phyloP scores from a whole-genome alignment of 177 flowering plant genomes.

The Vitis hybrid region DNA sequence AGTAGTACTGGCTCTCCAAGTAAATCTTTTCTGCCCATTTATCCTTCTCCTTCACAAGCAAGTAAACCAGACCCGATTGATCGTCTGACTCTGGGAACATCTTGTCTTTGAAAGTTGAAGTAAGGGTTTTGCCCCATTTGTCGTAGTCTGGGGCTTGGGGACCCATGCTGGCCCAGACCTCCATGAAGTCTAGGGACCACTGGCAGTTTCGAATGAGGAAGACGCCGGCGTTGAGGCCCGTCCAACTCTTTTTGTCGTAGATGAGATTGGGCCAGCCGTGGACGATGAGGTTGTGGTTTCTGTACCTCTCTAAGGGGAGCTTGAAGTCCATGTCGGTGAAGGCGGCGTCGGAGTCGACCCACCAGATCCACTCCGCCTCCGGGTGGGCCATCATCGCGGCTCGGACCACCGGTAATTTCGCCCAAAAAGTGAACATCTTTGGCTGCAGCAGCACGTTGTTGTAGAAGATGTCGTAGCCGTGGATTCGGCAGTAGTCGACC shows the following conservation, averaged over 20 bases:
- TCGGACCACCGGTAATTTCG: conserved; percentile 59
- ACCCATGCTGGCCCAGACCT: conserved; percentile 76
- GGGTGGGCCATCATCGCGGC: conserved; percentile 88
- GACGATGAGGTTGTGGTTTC: conserved; percentile 52
- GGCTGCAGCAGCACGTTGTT: conserved; percentile 66
- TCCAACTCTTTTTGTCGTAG: conserved; percentile 60
- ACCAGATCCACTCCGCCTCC: conserved; percentile 89
- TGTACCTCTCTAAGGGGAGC: conserved; percentile 57
- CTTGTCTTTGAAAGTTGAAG: conserved; percentile 52
- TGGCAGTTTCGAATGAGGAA: conserved; percentile 82
- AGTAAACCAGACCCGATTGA: conserved; percentile 66
- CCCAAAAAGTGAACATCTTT: conserved; percentile 67
- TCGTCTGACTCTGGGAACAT: conserved; percentile 68
- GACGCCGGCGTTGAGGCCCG: conserved; percentile 69
- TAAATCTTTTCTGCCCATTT: conserved; percentile 57
- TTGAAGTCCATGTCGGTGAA: conserved; percentile 84
- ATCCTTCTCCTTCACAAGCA: conserved; percentile 43
- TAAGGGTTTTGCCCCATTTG: conserved; percentile 56
- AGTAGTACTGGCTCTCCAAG: conserved; percentile 61
- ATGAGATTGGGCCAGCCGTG: conserved; percentile 66
- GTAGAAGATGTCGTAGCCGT: conserved; percentile 79
- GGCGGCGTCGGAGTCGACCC: conserved; percentile 86
- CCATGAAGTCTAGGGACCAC: conserved; percentile 85
- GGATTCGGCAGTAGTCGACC: conserved; percentile 80
- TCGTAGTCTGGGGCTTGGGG: conserved; percentile 54